Conservation (phyloP, 495 filamentous ascomycete genomes). For the Penicillium ochrochloron region DNA sequence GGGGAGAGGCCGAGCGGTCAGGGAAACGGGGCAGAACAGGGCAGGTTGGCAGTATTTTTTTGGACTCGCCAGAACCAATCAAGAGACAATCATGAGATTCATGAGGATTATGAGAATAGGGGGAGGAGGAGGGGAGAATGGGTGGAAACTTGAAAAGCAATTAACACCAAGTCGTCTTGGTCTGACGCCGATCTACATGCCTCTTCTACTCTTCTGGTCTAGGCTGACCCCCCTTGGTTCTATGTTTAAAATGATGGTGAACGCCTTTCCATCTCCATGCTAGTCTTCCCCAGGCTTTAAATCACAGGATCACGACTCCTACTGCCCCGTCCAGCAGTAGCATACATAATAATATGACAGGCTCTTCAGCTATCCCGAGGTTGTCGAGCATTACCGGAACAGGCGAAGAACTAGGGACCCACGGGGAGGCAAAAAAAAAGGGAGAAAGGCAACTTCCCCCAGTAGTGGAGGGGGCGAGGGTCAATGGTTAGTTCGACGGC, state of each 20-base stretch:
- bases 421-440: conserved; percentile 13
- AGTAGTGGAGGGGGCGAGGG: conserved; percentile 1
- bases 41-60: background rate
- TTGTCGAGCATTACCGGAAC: conserved; percentile 13
- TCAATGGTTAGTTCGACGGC: conserved; percentile 4
- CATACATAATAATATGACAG: background rate
- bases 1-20: conserved; percentile 34
- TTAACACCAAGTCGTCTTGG: background rate
- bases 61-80: conserved; percentile 24
- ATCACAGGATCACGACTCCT: background rate
- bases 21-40: conserved; percentile 23
- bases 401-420: conserved; percentile 1
- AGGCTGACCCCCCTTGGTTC: conserved; percentile 7
- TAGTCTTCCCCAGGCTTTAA: background rate
- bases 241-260: conserved; percentile 6
- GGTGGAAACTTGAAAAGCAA: background rate
- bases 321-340: background rate
- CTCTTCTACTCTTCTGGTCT: conserved; percentile 12
- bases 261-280: background rate
- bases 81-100: background rate
- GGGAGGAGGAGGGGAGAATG: background rate
- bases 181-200: conserved; percentile 5
- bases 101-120: background rate
- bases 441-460: background rate
- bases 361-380: background rate